A percentile compares a stretch with the other conserved stretches of the same genome.
phyloP scores from a whole-genome alignment of 371 early-diverging fungal species.

The Lichtheimia corymbifera region DNA sequence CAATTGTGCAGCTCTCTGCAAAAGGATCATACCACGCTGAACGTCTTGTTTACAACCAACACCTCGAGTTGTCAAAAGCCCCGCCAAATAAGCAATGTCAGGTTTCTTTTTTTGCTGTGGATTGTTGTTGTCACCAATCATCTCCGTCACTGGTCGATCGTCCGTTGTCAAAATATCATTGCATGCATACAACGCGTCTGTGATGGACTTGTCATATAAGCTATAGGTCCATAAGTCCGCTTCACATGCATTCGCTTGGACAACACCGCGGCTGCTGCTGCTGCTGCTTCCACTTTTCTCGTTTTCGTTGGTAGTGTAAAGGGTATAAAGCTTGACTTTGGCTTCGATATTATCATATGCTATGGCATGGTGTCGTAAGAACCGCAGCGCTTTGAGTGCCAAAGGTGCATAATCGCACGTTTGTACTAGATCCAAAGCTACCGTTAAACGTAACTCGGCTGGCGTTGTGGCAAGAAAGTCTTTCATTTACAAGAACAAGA shows the following conservation, averaged over 20 bases:
- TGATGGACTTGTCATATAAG: slow-evolving; percentile 43
- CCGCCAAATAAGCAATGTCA: slow-evolving; percentile 29
- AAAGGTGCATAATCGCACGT: not conserved
- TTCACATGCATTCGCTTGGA: slow-evolving; percentile 24
- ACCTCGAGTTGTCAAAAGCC: slow-evolving; percentile 33
- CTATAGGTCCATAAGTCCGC: slow-evolving; percentile 41
- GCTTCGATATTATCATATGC: slow-evolving; percentile 35
- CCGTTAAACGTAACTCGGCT: slow-evolving; percentile 8
- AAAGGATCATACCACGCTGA: slow-evolving; percentile 16
- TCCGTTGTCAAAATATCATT: slow-evolving; percentile 6
- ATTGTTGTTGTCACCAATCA: slow-evolving; percentile 6
- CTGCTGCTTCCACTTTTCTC: slow-evolving; percentile 3
- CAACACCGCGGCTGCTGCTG: slow-evolving; percentile 5
- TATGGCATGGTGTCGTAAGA: slow-evolving; percentile 30
- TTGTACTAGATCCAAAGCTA: slow-evolving; percentile 26
- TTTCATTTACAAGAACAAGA: slow-evolving; percentile 8
- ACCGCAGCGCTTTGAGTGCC: slow-evolving; percentile 25
- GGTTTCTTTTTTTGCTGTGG: slow-evolving; percentile 1
- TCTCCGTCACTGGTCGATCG: slow-evolving; percentile 6
- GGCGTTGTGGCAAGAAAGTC: slow-evolving; percentile 5
- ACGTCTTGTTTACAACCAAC: slow-evolving; percentile 32
- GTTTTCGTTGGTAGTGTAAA: slow-evolving; percentile 14
- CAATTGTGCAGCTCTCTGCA: slow-evolving; percentile 29
- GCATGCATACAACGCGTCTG: slow-evolving; percentile 25
- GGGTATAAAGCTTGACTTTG: slow-evolving; percentile 40